Conservation (phyloP, 441 rosid species). For the Arabidopsis hybrid region DNA sequence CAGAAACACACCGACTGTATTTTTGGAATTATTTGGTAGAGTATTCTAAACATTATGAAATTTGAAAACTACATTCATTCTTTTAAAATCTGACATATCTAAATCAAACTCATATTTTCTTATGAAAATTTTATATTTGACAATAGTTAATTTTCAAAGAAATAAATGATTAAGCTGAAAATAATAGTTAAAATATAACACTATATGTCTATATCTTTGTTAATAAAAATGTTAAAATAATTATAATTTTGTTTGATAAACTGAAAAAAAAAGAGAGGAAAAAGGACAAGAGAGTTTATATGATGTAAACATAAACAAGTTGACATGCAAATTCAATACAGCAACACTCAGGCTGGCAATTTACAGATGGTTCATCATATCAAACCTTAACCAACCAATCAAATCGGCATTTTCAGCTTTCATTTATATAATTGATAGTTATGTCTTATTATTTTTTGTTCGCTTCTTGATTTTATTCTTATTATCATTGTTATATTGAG, state of each 20-base stretch:
- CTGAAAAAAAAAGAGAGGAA: background rate
- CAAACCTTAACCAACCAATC: conserved; percentile 42
- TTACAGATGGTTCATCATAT: conserved; percentile 42
- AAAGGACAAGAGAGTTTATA: conserved; percentile 30
- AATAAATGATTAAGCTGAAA: background rate
- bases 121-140: background rate
- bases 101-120: background rate
- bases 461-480: conserved; percentile 32
- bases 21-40: conserved; percentile 28
- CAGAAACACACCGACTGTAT: conserved; percentile 26
- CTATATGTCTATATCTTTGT: background rate
- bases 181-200: background rate
- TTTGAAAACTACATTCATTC: background rate
- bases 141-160: background rate
- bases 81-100: background rate
- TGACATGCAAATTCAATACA: conserved; percentile 36
- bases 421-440: conserved; percentile 3
- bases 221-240: background rate
- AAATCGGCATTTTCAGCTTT: conserved; percentile 28
- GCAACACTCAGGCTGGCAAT: conserved; percentile 41
- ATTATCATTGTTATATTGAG: background rate
- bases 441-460: conserved; percentile 6
- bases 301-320: conserved; percentile 45
- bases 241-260: background rate
- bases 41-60: background rate